Percentiles rank a stretch among this genome's conserved stretches.
phyloP scores from a whole-genome alignment of 305 asterid species.

The Solanum hybrid region DNA sequence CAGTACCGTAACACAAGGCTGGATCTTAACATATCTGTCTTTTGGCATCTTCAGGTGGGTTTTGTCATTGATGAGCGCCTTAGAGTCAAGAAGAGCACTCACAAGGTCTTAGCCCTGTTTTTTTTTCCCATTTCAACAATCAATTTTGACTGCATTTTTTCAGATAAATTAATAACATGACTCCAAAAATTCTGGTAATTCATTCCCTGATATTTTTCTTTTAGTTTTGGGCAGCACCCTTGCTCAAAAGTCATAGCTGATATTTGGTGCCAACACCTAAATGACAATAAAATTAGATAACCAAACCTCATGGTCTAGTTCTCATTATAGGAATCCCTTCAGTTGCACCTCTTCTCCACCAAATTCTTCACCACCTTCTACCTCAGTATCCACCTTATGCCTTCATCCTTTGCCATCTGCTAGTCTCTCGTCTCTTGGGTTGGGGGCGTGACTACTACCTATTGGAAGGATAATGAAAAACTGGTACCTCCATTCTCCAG shows the following conservation, averaged over 20 bases:
- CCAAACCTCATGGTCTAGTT: background rate
- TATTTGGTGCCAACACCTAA: background rate
- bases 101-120: slow-evolving; percentile 47
- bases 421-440: background rate
- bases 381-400: background rate
- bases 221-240: background rate
- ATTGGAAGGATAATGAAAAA: background rate
- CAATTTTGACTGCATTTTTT: background rate
- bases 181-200: background rate
- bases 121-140: background rate
- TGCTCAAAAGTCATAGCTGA: background rate
- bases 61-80: slow-evolving; percentile 91
- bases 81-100: slow-evolving; percentile 53
- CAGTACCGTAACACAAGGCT: background rate
- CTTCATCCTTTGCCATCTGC: background rate
- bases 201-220: slow-evolving; percentile 1
- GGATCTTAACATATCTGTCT: slow-evolving; percentile 11
- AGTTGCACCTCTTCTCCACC: background rate
- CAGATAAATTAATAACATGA: background rate
- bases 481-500: background rate
- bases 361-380: background rate
- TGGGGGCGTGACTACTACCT: background rate
- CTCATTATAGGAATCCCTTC: background rate
- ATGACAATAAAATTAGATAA: background rate
- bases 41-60: slow-evolving; percentile 42